Conservation (phyloP, 2,329 filamentous ascomycete genomes). For the Colletotrichum incanum region DNA sequence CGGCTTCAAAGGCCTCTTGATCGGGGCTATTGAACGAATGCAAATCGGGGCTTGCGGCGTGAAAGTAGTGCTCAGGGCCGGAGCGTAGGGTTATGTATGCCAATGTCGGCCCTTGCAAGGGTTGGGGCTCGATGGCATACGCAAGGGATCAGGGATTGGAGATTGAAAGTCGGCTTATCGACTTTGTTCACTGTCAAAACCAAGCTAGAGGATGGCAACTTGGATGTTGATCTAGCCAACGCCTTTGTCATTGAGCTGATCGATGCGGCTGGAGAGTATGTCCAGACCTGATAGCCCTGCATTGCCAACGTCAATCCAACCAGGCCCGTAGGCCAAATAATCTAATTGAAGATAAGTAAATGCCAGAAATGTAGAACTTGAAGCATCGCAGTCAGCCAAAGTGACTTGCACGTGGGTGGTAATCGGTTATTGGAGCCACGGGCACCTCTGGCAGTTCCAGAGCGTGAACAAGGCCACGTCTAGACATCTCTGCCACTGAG, state of each 20-base stretch:
- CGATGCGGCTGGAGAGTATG: not conserved
- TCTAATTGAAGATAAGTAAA: not conserved
- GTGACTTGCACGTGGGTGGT: not conserved
- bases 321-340: not conserved
- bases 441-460: not conserved
- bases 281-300: not conserved
- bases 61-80: not conserved
- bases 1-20: not conserved
- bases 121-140: not conserved
- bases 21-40: not conserved
- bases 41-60: not conserved
- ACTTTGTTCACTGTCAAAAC: too few species aligned
- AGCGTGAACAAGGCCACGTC: too few species aligned
- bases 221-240: not conserved
- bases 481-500: not conserved
- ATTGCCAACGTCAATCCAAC: not conserved
- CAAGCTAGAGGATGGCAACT: not conserved
- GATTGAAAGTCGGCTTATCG: not conserved
- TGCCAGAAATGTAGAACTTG: not conserved
- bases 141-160: not conserved
- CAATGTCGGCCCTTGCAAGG: not conserved
- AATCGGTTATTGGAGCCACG: not conserved
- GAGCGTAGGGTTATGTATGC: not conserved
- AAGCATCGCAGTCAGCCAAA: not conserved
- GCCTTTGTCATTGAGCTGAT: not conserved